Evolutionary conservation across 306 rosid genomes (phyloP).

Genomic region (Aeschynomene evenia): DNA sequence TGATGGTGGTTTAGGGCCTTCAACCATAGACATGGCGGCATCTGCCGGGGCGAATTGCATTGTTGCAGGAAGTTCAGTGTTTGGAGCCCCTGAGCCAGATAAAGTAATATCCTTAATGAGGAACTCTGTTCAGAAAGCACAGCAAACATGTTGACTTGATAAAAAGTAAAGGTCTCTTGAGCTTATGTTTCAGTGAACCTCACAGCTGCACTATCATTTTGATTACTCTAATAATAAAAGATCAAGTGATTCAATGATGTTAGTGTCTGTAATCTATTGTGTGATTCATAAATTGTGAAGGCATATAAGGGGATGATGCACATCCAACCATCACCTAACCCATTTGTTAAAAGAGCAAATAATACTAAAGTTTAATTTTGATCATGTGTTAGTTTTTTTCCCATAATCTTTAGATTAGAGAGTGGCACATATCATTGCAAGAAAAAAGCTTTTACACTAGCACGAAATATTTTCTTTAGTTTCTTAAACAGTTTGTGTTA

Average conservation of each 20-base stretch:
- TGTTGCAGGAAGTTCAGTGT: conserved; percentile 96
- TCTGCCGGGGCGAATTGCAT: conserved; percentile 92
- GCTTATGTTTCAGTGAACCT: neutral
- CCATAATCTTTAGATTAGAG: neutral
- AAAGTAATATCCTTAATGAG: conserved; percentile 72
- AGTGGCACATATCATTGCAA: neutral
- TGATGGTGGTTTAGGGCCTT: conserved; percentile 97
- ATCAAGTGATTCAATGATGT: conserved; percentile 18
- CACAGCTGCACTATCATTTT: neutral
- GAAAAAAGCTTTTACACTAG: neutral
- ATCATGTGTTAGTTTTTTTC: neutral
- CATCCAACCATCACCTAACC: neutral
- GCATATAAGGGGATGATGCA: neutral
- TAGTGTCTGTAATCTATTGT: neutral
- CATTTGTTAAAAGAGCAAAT: conserved; percentile 9
- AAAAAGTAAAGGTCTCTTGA: neutral
- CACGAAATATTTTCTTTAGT: neutral
- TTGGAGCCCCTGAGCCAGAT: conserved; percentile 85
- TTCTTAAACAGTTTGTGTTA: neutral
- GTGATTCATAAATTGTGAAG: conserved; percentile 13
- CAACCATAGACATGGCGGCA: conserved; percentile 77
- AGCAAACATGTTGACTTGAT: conserved; percentile 44
- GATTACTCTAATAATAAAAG: conserved; percentile 24
- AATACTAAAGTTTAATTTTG: neutral
- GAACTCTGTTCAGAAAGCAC: conserved; percentile 62